Base-by-base conservation (phyloP, 192 early-diverging fungal genomes). In the Umbelopsis ramanniana region DNA sequence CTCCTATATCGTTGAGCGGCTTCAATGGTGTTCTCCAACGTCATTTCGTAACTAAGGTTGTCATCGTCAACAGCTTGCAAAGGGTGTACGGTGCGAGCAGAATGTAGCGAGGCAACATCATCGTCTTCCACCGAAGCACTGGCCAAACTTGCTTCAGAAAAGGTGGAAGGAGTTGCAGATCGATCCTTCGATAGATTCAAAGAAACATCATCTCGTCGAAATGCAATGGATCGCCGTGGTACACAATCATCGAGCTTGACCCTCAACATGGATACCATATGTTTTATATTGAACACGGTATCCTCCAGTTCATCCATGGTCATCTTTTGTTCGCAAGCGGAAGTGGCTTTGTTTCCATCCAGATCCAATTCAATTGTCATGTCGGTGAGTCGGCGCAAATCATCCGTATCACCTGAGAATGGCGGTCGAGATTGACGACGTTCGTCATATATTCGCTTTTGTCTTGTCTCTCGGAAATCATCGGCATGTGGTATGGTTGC, bases 81-180 rank as follows among this genome's bases (percentile, higher is more conserved):
- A 17, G 57, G 57, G n/a, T 63, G 57, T 15, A 63, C 57, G 26
- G 57, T 63, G 26, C 57, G 57, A 37, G 57, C 26, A n/a, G 57
- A 63, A 35, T 63, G 57, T 19, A 63, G 33, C 35, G 57, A 63
- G 23, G 57, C 19, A 5, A 26, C 33, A 19, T 63, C 57, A 33
- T 63, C 57, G 37, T 63, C 57, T 29, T 63, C 57, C 57, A 63
- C 19, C 14, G 57, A 63, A 19, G 57, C 57, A 33, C 57, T 63
- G 26, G 57, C 33, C 10, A 29, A 26, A 6, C 57, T 63, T 7
- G 57, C 29, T 63, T 63, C 57, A 17, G 57, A 63, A 63, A 37
- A 63, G 14, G 57, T 63, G 0, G 57, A 63, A 63, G 57, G 57
- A 12, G 57, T 63, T 22, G 33, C 29, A 12, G 57, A 22, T 12